These are phyloP conservation scores for Ulvella scutata DNA, from an alignment of 139 green algal species.

Conservation along the genomic window DNA sequence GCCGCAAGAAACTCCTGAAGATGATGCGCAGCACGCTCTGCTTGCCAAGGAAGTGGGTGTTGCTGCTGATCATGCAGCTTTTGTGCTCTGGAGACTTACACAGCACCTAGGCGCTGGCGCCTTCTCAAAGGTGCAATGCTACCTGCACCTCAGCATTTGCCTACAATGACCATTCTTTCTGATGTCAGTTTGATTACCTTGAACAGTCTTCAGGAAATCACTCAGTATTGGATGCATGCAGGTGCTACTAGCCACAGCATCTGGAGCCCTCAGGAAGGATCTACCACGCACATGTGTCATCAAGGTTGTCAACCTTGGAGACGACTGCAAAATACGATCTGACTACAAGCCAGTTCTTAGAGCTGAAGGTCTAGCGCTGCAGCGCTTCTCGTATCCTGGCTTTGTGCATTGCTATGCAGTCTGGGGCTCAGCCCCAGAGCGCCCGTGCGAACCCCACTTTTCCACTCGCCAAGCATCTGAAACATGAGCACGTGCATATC, in stretches of 20 bases:
- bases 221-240: not conserved
- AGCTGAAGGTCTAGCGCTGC: not conserved
- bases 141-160: not conserved
- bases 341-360: conserved; percentile 1
- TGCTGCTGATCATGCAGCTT: not conserved
- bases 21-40: not conserved
- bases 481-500: no score
- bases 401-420: not conserved
- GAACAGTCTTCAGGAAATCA: not conserved
- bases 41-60: not conserved
- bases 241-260: not conserved
- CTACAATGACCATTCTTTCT: not conserved
- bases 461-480: no score
- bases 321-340: not conserved
- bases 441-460: no score
- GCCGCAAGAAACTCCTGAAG: not conserved
- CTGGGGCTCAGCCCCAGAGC: not conserved
- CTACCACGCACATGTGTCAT: not conserved
- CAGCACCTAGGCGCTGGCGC: not conserved
- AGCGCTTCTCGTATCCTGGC: not conserved
- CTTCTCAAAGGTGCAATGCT: not conserved
- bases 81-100: not conserved
- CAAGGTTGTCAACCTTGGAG: not conserved
- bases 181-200: not conserved
- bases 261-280: not conserved